A percentile compares a stretch with the other conserved stretches of the same genome.
Evolutionary conservation across 768 basidiomycete species (phyloP).

Genomic region (Paxillus ammoniavirescens): DNA sequence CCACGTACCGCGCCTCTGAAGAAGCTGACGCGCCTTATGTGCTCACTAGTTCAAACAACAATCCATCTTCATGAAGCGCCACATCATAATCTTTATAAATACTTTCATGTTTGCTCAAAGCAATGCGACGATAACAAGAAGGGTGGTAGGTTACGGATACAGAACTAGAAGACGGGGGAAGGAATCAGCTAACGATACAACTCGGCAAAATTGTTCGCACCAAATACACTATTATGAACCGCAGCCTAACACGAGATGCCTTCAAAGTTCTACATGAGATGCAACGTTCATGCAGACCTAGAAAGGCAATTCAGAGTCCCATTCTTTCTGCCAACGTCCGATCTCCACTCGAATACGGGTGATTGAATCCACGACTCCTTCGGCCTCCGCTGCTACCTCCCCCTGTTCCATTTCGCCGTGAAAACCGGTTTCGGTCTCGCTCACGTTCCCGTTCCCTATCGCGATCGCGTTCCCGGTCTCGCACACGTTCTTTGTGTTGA

Average conservation of each 20-base stretch:
- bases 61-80: neutral
- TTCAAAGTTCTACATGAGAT: conserved; percentile 22
- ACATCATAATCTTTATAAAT: conserved; percentile 22
- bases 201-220: conserved; percentile 24
- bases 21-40: too few species aligned
- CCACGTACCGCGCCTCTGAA: neutral
- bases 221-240: conserved; percentile 36
- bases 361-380: conserved; percentile 38
- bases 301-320: conserved; percentile 54
- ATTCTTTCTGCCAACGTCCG: conserved; percentile 86
- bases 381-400: conserved; percentile 37
- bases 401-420: conserved; percentile 43
- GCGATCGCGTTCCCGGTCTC: conserved; percentile 35
- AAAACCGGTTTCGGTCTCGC: conserved; percentile 37
- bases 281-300: conserved; percentile 12
- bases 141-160: conserved; percentile 33
- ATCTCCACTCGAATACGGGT: conserved; percentile 43
- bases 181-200: conserved; percentile 33
- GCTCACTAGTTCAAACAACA: neutral
- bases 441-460: conserved; percentile 36
- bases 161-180: conserved; percentile 20
- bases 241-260: conserved; percentile 4
- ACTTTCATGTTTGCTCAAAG: conserved; percentile 21
- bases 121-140: conserved; percentile 17
- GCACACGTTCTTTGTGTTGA: conserved; percentile 35